Base-by-base conservation (phyloP, 2,329 filamentous ascomycete genomes). In the Neofusicoccum kwambonambiense region DNA sequence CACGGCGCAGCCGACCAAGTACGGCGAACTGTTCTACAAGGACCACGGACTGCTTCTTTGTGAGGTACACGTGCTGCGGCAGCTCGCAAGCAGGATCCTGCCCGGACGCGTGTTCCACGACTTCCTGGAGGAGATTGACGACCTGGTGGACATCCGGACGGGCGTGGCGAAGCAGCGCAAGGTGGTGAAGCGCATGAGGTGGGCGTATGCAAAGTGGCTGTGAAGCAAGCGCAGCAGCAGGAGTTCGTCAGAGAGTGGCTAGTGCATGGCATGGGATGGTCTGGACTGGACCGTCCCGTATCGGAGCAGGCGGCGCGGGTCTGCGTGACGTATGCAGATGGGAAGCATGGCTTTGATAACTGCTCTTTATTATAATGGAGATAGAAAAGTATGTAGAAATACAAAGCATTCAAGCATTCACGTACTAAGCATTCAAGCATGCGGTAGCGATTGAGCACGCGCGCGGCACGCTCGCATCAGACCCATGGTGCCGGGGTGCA, bases 1-100 rank as follows among this genome's bases (percentile, higher is more conserved):
- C 13, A 74, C 77, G 35, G 78, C 79, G 15, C 74, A 70, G n/a
- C 86, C 89, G 0, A 89, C 87, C 9, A 84, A 90, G 66, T 90
- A 89, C 72, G 91, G 86, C 8, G 85, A 94, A 67, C 82, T 98
- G 56, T 89, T 90, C 1, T 97, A 97, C 81, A 96, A 94, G 77
- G 93, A 98, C 70, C 92, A 97, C 71, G 95, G 95, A 1, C 81
- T 97, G 66, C 80, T 99, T 47, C 83, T 99, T 4, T 96, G 92
- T 75, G 94, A 99, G 75, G 89, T 94, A 3, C 93, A 98, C 71
- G 84, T 93, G 35, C 81, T 99, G 61, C 87, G 93, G 51, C 86
- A 86, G 70, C 84, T 90, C 50, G 89, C 90, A 1, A 82, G 82
- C 60, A 82, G 80, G 22, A 79, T 93, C 45, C 86, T 98, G 69